These are phyloP conservation scores for Stevia rebaudiana DNA, from an alignment of 140 eudicot genomes.

Conservation along the genomic window DNA sequence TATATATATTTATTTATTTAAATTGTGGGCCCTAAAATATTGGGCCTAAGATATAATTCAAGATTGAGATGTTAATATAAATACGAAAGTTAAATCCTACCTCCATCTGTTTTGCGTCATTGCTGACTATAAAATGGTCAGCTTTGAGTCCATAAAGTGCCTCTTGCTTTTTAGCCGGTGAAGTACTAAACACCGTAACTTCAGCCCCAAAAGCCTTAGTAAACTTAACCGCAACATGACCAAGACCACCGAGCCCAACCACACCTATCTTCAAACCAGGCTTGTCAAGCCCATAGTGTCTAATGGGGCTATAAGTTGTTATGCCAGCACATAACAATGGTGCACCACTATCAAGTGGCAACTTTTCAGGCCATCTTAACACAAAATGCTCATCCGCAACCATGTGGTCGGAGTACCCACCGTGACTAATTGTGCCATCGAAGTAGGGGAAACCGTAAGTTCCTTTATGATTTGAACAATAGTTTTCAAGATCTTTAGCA, in stretches of 20 bases:
- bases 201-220: constrained; percentile 11
- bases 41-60: no score
- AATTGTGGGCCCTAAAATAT: no score
- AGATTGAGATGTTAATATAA: no score
- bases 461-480: no score
- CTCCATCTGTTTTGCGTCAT: constrained; percentile 44
- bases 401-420: constrained; percentile 33
- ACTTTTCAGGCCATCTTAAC: constrained; percentile 42
- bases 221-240: constrained; percentile 10
- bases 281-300: constrained; percentile 43
- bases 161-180: constrained; percentile 37
- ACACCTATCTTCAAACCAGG: constrained; percentile 36
- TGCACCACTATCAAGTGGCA: constrained; percentile 52
- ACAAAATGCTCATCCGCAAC: constrained; percentile 42
- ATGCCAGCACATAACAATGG: constrained; percentile 58
- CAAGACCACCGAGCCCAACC: constrained; percentile 10
- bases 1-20: no score
- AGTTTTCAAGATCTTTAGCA: no score
- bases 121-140: constrained; percentile 42
- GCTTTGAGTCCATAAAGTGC: constrained; percentile 47
- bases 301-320: constrained; percentile 53
- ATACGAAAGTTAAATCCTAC: not conserved
- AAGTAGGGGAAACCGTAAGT: no score
- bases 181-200: not conserved
- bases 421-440: not conserved